phyloP scores from a whole-genome alignment of 2,329 filamentous ascomycete genomes.

The Aspergillus ruber region DNA sequence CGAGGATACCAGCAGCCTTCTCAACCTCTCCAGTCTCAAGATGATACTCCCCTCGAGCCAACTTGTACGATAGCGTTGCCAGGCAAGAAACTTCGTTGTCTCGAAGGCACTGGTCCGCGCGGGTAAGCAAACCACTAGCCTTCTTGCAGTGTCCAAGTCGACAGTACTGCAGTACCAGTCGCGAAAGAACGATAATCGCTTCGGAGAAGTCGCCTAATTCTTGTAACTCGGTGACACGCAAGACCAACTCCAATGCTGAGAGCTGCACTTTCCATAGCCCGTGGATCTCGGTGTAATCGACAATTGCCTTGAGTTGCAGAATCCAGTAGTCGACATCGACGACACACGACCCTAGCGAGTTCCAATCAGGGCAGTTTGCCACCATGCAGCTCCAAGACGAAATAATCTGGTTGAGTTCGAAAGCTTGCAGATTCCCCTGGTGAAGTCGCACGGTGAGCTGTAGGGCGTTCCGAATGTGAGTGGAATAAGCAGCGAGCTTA shows the following conservation, averaged over 20 bases:
- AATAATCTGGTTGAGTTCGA: conserved; percentile 24
- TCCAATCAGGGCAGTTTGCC: conserved; percentile 37
- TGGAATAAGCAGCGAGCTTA: conserved; percentile 18
- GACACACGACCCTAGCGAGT: conserved; percentile 39
- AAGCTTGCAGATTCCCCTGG: conserved; percentile 21
- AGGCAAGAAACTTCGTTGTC: conserved; percentile 37
- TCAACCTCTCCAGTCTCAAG: conserved; percentile 60
- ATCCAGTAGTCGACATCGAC: conserved; percentile 47
- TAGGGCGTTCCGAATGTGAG: conserved; percentile 28
- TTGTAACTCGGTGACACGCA: conserved; percentile 44
- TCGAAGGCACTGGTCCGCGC: conserved; percentile 48
- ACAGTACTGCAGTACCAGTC: conserved; percentile 51
- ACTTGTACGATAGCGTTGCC: conserved; percentile 53
- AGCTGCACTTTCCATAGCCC: conserved; percentile 48
- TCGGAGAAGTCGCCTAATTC: conserved; percentile 29
- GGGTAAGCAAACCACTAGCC: conserved; percentile 52
- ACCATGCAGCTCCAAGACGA: conserved; percentile 37
- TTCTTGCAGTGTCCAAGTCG: conserved; percentile 56
- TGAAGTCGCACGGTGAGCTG: conserved; percentile 30
- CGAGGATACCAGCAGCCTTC: conserved; percentile 45
- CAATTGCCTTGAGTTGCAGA: conserved; percentile 46
- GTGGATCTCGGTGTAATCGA: conserved; percentile 53
- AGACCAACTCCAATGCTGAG: conserved; percentile 44
- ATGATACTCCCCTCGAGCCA: conserved; percentile 69
- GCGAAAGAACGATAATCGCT: conserved; percentile 38